Conservation (phyloP, 257 asterid genomes). For the Capsicum chinense region DNA sequence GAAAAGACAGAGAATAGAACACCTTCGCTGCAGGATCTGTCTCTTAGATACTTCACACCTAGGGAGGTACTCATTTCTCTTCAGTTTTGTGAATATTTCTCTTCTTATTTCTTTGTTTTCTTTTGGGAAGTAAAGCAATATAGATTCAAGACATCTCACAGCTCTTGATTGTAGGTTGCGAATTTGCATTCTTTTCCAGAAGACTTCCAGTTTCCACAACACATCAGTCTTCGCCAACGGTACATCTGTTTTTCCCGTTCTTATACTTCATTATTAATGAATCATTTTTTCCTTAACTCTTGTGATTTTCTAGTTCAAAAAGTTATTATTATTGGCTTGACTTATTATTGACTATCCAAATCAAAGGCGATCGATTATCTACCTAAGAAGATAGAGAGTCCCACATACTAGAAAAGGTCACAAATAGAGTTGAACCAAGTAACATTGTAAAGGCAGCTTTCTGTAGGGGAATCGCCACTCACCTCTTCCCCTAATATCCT, state of each 20-base stretch:
- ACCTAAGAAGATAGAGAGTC: no score
- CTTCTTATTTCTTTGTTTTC: conserved; percentile 15
- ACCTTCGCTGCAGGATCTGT: conserved; percentile 58
- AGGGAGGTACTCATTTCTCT: conserved; percentile 67
- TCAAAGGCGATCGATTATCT: no score
- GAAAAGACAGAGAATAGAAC: conserved; percentile 46
- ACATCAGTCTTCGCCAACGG: conserved; percentile 88
- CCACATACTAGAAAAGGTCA: no score
- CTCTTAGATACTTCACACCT: conserved; percentile 91
- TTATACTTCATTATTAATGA: conserved; percentile 8
- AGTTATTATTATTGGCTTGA: background rate
- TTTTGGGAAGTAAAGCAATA: background rate
- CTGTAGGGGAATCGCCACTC: no score
- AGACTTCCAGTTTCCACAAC: conserved; percentile 71
- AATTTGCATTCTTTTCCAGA: conserved; percentile 85
- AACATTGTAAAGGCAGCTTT: no score
- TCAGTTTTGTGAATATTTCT: conserved; percentile 30
- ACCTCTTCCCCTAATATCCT: no score
- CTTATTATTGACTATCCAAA: no score
- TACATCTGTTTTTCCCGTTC: conserved; percentile 37
- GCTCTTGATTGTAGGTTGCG: conserved; percentile 61
- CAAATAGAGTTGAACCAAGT: no score
- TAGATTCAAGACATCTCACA: background rate
- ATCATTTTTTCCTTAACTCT: background rate
- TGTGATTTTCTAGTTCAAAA: conserved; percentile 10